Percentiles rank a stretch among this genome's conserved stretches.
phyloP scores from a whole-genome alignment of 257 asterid genomes.

The Handroanthus guayacan region DNA sequence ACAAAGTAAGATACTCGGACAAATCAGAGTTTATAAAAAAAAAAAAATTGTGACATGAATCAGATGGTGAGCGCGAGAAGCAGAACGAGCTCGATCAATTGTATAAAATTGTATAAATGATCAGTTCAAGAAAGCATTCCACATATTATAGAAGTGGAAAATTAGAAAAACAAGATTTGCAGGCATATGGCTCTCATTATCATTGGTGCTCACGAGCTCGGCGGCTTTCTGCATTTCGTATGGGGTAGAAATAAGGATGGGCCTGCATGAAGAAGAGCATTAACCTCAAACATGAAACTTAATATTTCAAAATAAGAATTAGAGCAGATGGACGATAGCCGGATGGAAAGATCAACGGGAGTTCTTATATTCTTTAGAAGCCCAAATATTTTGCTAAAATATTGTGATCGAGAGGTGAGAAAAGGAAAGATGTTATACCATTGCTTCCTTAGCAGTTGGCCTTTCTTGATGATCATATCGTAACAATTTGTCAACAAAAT shows the following conservation, averaged over 20 bases:
- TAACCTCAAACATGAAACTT: neutral
- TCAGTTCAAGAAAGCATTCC: neutral
- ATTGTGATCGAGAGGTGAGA: too few species aligned
- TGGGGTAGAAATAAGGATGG: slow-evolving; percentile 86
- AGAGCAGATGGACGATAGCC: too few species aligned
- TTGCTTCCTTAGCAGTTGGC: slow-evolving; percentile 93
- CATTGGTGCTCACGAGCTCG: slow-evolving; percentile 64
- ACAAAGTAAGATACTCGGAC: neutral
- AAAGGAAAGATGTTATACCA: slow-evolving; percentile 47
- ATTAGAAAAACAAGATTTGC: neutral
- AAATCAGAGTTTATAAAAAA: neutral
- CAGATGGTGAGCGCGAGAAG: neutral
- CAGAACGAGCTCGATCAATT: neutral
- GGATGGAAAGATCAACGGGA: too few species aligned
- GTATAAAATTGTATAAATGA: neutral
- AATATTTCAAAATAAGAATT: neutral
- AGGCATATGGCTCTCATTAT: slow-evolving; percentile 25
- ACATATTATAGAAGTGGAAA: neutral
- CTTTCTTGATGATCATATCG: slow-evolving; percentile 96
- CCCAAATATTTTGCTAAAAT: too few species aligned
- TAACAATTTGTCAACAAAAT: slow-evolving; percentile 91
- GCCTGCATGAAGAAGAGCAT: slow-evolving; percentile 60
- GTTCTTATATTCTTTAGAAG: too few species aligned
- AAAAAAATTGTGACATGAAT: neutral
- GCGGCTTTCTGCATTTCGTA: slow-evolving; percentile 86